These are phyloP conservation scores for Phytophthora podocarpi DNA, from an alignment of 352 stramenopile species.

Conservation along the genomic window DNA sequence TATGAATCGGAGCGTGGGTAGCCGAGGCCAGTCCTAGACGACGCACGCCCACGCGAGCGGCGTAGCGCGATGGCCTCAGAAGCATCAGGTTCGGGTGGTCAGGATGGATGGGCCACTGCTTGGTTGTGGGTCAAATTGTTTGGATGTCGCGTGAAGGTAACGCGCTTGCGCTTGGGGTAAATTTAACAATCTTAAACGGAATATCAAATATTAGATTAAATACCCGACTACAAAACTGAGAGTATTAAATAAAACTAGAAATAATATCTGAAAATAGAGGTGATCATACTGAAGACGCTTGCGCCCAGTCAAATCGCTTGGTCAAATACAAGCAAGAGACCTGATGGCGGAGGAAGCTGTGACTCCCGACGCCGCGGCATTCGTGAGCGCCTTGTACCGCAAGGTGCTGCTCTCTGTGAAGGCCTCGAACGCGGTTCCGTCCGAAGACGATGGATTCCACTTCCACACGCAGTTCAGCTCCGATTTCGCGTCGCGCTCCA, in stretches of 20 bases:
- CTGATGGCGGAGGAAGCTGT: constrained; percentile 27
- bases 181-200: background rate
- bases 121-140: background rate
- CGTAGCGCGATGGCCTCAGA: constrained; percentile 13
- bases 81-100: constrained; percentile 34
- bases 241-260: no score
- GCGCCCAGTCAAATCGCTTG: constrained; percentile 1
- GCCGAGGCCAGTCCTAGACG: constrained; percentile 15
- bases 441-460: constrained; percentile 85
- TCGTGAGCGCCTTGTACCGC: constrained; percentile 71
- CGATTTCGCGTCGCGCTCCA: constrained; percentile 50
- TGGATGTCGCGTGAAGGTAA: constrained; percentile 4
- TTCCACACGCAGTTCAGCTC: constrained; percentile 81
- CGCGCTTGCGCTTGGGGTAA: no score
- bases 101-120: background rate
- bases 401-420: constrained; percentile 83
- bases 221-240: no score
- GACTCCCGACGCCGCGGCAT: constrained; percentile 30
- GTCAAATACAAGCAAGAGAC: background rate
- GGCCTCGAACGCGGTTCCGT: constrained; percentile 78
- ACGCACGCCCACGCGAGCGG: constrained; percentile 14
- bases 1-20: background rate
- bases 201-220: no score
- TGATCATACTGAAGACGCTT: background rate
- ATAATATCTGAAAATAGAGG: background rate